These are phyloP conservation scores for Barnettozyma wickerhamii DNA, from an alignment of 805 yeast genomes.

Conservation along the genomic window DNA sequence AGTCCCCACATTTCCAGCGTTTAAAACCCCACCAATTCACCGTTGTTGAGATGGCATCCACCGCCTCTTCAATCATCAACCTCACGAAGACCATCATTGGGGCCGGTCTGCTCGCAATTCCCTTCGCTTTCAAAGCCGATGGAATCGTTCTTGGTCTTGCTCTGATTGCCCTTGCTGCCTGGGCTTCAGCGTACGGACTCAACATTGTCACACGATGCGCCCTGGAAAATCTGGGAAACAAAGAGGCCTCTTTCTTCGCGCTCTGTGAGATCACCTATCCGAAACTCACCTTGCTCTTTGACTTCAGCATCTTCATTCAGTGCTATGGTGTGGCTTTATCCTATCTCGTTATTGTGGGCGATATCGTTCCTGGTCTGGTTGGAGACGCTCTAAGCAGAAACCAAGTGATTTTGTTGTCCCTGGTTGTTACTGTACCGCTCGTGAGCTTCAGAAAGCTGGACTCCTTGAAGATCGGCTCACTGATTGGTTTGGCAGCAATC, in stretches of 20 bases:
- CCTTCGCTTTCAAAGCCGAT: constrained; percentile 65
- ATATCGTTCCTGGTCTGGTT: constrained; percentile 61
- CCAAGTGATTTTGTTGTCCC: constrained; percentile 43
- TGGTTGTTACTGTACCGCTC: constrained; percentile 56
- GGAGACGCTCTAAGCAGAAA: constrained; percentile 35
- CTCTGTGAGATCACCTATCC: constrained; percentile 72
- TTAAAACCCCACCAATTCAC: no score
- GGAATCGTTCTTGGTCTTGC: constrained; percentile 56
- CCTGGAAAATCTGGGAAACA: constrained; percentile 24
- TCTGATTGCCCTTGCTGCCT: constrained; percentile 56
- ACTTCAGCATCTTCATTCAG: constrained; percentile 68
- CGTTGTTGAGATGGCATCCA: constrained; percentile 23
- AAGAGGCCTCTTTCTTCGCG: constrained; percentile 62
- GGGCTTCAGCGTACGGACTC: constrained; percentile 64
- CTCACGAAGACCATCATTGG: constrained; percentile 76
- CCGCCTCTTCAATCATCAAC: constrained; percentile 55
- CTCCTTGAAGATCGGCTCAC: constrained; percentile 63
- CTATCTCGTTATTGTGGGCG: constrained; percentile 72
- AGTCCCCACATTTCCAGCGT: no score
- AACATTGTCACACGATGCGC: constrained; percentile 59
- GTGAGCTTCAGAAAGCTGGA: constrained; percentile 60
- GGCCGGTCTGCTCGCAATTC: constrained; percentile 75
- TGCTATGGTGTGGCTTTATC: constrained; percentile 76
- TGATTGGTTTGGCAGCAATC: constrained; percentile 65
- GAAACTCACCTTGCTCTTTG: constrained; percentile 62